Evolutionary conservation across 495 filamentous ascomycete species (phyloP), one percentile per base, ranked within the genome.

Genomic region (Penicillium longicatenatum): DNA sequence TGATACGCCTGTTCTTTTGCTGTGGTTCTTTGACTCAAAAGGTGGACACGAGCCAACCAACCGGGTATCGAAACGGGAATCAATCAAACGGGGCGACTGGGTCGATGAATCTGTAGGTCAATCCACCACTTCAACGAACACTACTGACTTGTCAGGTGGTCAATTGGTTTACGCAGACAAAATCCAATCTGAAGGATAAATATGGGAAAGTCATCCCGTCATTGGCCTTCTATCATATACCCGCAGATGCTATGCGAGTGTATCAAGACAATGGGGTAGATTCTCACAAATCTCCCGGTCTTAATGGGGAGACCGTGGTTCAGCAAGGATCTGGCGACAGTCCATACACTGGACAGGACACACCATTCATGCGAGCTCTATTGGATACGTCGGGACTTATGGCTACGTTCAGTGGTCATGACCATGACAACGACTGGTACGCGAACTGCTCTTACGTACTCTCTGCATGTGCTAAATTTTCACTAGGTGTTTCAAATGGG

Each of bases 11-110:
- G 69, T 69, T 12, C 70, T 87, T 12, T 59, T 92, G 4, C 76
- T 91, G 30, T 92, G 86, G 86, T 91, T 91, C 73, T 91, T 92
- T 62, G 89, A 92, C 66, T 83, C 78, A 52, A 79, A 80, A 33
- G 88, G 88, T 37, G 89, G 89, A 0, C 76, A 75, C 45, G 61
- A 71, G 24, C 84, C 79, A 61, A 81, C 85, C 43, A 58, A 71
- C 16, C 52, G 55, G 29, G 58, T 60, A 8, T 51, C 70, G 0
- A 48, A 70, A 49, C 69, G 78, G 16, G 64, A 66, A 8, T 61
- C 78, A 12, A 60, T 74, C 11, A 43, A 55, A 9, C 60, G 71
- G 22, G 65, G 64, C 1, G 70, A 79, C 37, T 80, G 72, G 68
- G 71, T 82, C 9, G 68, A 75, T 58, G 50, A 64, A 21, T 61